Evolutionary conservation across 202 grass and related monocot species (phyloP), one percentile per base, ranked within the genome.

Genomic region (Panicum virgatum): DNA sequence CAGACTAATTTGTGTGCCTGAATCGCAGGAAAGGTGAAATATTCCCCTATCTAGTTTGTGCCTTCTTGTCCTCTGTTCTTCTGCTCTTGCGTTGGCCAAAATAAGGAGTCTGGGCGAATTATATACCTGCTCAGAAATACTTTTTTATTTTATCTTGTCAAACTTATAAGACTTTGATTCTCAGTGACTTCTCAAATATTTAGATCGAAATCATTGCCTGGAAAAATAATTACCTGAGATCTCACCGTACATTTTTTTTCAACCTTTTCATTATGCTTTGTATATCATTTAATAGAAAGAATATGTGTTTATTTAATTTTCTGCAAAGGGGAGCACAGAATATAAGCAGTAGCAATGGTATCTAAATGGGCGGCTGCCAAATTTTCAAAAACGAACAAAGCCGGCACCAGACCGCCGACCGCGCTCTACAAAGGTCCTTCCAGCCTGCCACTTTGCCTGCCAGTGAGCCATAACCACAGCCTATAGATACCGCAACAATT

Each of bases 321-420:
- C 3, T 47, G 18, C 19, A 58, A 38, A 66, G 6, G n/a, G 10
- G 51, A 34, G 32, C 32, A 34, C 44, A 72, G 60, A 56, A 71
- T n/a, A 46, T 26, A 6, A 14, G 5, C 23, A 43, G 3, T 36
- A 42, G 2, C 42, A 73, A 30, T 30, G 30, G 30, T 57, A 14
- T 1, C 1, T 7, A 6, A 18, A 46, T 27, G 27, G 39, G 13
- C 29, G 59, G 58, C 73, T 59, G 59, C 67, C 65, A 61, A 67
- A 66, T 34, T 50, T 83, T 72, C 23, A 12, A 10, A 42, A 68
- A 51, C 42, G 43, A 80, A 79, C 20, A 60, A 84, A 80, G 43
- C 2, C 26, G 0, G 2, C 38, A 46, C 15, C 46, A 23, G 32
- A 70, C 53, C 83, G 13, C 22, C 26, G 47, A 10, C 50, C 54